These are phyloP conservation scores for Pseudocercospora musae DNA, from an alignment of 2,329 filamentous ascomycete genomes.

Conservation along the genomic window DNA sequence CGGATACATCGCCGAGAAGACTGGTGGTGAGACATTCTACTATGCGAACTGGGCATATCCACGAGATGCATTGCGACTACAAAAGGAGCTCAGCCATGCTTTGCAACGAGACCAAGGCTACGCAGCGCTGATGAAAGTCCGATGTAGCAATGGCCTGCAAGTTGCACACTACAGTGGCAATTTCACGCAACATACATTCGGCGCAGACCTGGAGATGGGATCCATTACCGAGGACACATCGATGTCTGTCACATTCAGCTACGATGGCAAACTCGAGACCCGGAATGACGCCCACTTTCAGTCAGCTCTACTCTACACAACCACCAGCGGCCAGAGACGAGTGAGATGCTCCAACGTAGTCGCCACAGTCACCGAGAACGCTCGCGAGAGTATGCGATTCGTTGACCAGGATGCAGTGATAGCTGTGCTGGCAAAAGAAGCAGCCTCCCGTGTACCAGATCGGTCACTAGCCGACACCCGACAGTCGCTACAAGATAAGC, in stretches of 20 bases:
- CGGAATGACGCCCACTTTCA: slow-evolving; percentile 98
- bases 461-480: slow-evolving; percentile 80
- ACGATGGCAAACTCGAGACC: slow-evolving; percentile 94
- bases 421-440: slow-evolving; percentile 86
- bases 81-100: slow-evolving; percentile 79
- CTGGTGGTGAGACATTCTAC: slow-evolving; percentile 94
- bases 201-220: slow-evolving; percentile 90
- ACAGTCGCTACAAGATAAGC: slow-evolving; percentile 79
- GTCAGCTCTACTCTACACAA: slow-evolving; percentile 89
- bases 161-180: slow-evolving; percentile 93
- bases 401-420: slow-evolving; percentile 95
- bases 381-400: slow-evolving; percentile 81
- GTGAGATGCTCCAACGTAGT: slow-evolving; percentile 93
- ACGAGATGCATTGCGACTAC: slow-evolving; percentile 78
- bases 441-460: slow-evolving; percentile 74
- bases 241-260: slow-evolving; percentile 83
- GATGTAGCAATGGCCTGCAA: slow-evolving; percentile 94
- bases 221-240: slow-evolving; percentile 92
- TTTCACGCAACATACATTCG: slow-evolving; percentile 93
- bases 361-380: slow-evolving; percentile 82
- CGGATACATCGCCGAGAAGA: slow-evolving; percentile 78
- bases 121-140: slow-evolving; percentile 96
- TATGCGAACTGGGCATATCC: slow-evolving; percentile 93
- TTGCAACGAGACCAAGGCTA: slow-evolving; percentile 89
- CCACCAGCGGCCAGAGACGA: slow-evolving; percentile 79